Base-by-base conservation (phyloP, 2,329 filamentous ascomycete species). In the Cercospora berteroae region DNA sequence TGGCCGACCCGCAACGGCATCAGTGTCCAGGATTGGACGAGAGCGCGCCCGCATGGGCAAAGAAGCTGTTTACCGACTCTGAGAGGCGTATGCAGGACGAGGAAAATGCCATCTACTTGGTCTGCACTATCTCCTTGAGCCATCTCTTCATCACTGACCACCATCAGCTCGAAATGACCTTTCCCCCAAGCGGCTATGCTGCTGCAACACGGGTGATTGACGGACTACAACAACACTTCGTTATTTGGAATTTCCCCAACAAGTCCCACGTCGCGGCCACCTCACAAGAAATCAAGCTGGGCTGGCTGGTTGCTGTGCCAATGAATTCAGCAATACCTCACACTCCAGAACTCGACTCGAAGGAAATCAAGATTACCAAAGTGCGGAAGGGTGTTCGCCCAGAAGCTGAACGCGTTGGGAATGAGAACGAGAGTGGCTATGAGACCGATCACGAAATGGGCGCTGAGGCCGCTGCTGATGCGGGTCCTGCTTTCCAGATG, bases 61-160 rank as follows among this genome's bases (percentile, higher is more conserved):
- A 36, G 39, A 25, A 60, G 9, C 12, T 42, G 39, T 16, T 60
- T 23, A 18, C 31, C 31, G 13, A 42, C 33, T 36, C 57, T 4
- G 31, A 39, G 7, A 20, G 39, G 20, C 31, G 20, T 20, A 42
- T 60, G 31, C 33, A 39, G 20, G 31, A 60, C 12, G 57, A 42
- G n/a, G 57, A 42, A 7, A 60, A 60, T 33, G 57, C 57, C 20
- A 60, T 60, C 33, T 60, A 60, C 23, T 12, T 60, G 57, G 57
- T 60, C 2, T 23, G 33, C 23, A 9, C 48, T 3, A 12, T 55
- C 23, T n/a, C 12, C 57, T 23, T 20, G 20, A 29, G 29, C 33
- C 7, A 25, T 42, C n/a, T 23, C 25, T 9, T 6, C 33, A 10
- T n/a, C 3, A 25, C 57, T 60, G 31, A 60, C 57, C 33, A 25